These are phyloP conservation scores for Pseudocercospora cruenta DNA, from an alignment of 2,329 filamentous ascomycete species.

Conservation along the genomic window DNA sequence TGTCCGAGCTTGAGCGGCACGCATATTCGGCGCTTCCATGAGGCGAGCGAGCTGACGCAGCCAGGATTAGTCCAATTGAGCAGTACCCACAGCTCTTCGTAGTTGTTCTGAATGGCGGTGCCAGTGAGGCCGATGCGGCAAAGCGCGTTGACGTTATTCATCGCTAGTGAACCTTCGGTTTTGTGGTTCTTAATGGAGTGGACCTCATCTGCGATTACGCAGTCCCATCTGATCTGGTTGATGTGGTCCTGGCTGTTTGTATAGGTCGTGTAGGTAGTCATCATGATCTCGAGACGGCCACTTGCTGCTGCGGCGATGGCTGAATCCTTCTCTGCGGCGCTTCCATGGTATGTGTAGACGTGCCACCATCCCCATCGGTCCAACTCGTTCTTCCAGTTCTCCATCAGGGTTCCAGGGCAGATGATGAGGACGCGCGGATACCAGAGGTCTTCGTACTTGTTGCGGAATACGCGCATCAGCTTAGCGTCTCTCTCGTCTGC, in stretches of 20 bases:
- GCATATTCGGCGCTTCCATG: constrained; percentile 79
- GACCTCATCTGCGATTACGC: constrained; percentile 91
- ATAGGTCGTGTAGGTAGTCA: constrained; percentile 93
- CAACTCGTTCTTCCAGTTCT: constrained; percentile 89
- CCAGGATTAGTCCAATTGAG: constrained; percentile 96
- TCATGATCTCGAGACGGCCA: constrained; percentile 83
- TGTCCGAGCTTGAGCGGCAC: constrained; percentile 84
- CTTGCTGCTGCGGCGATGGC: constrained; percentile 62
- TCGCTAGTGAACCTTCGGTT: constrained; percentile 78
- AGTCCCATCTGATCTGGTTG: constrained; percentile 90
- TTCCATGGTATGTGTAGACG: constrained; percentile 77
- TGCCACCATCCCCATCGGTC: constrained; percentile 96
- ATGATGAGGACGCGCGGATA: constrained; percentile 85
- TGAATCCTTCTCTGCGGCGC: constrained; percentile 54
- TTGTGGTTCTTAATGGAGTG: constrained; percentile 81
- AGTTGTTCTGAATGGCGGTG: constrained; percentile 96
- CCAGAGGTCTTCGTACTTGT: constrained; percentile 64
- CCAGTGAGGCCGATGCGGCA: constrained; percentile 93
- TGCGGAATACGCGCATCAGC: constrained; percentile 82
- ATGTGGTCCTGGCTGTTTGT: constrained; percentile 72
- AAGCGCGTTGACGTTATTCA: constrained; percentile 87
- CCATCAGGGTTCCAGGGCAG: constrained; percentile 83
- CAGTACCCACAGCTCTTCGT: constrained; percentile 94
- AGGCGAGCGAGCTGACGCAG: constrained; percentile 64
- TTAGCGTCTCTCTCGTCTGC: constrained; percentile 84